Evolutionary conservation across 2,329 filamentous ascomycete species (phyloP).

Genomic region (Verticillium albo-atrum): DNA sequence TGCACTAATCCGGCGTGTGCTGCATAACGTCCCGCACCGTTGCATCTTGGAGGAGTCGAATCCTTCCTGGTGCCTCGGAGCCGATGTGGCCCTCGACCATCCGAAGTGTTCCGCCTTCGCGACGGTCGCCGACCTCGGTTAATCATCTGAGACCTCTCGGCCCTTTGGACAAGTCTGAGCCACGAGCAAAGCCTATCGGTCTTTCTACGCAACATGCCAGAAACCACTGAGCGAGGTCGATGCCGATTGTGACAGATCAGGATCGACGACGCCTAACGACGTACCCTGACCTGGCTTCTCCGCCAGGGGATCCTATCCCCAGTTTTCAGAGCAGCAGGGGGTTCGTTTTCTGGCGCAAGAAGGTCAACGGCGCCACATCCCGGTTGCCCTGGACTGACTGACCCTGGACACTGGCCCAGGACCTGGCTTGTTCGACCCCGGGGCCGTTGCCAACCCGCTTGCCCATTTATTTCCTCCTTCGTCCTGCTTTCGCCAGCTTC

Average conservation of each 20-base stretch:
- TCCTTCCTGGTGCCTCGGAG: background rate
- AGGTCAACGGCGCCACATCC: background rate
- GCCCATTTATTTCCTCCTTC: background rate
- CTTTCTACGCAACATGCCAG: background rate
- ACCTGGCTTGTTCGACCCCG: background rate
- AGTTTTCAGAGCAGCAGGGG: background rate
- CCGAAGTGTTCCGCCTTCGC: background rate
- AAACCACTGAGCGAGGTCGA: background rate
- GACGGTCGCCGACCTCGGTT: background rate
- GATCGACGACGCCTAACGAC: slow-evolving; percentile 7
- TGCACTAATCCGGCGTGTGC: background rate
- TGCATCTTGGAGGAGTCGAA: background rate
- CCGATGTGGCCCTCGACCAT: background rate
- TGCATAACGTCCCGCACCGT: background rate
- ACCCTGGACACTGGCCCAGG: background rate
- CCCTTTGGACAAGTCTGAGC: background rate
- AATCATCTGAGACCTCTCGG: background rate
- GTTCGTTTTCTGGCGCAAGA: background rate
- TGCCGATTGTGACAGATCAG: slow-evolving; percentile 15
- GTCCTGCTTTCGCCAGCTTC: background rate
- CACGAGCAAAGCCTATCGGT: background rate
- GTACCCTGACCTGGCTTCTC: background rate
- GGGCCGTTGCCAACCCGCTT: background rate
- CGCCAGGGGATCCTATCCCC: background rate
- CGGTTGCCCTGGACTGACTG: background rate